Base-by-base conservation (phyloP, 371 early-diverging fungal species). In the Rhizoclosmatium hyalinum region DNA sequence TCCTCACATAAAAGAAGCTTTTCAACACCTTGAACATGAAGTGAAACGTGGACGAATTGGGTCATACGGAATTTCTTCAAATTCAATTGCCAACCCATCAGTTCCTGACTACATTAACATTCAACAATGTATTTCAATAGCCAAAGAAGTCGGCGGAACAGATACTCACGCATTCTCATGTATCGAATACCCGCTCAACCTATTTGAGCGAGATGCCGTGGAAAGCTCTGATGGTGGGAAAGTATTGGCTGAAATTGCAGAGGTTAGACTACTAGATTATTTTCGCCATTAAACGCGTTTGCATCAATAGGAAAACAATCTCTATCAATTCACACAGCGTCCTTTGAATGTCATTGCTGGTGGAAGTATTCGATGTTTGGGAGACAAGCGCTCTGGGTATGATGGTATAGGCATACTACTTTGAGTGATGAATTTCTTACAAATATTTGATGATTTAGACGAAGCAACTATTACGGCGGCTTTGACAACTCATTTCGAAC, bases 11-110 rank as follows among this genome's bases (percentile, higher is more conserved):
- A 71, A 14, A 75, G 90, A 77, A n/a, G 90, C 90, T 17, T 90
- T 91, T 67, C 68, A 74, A 19, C 90, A 88, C 75, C 80, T 94
- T 43, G 92, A 93, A 75, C 61, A 85, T 12, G 87, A 91, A 64
- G 92, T 92, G 0, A 73, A 71, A 3, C 67, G 79, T 24, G 92
- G 90, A 32, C 81, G 88, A 3, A 92, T 93, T 62, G 85, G 88
- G 0, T 88, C 90, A 0, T 93, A 91, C 79, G 94, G 94, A 10
- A 75, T 94, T 14, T 89, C 90, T 63, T 92, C 92, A 19, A 92
- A 92, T 79, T 84, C 91, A 5, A 82, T 92, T 12, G 56, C 74
- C 2, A 66, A 66, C 39, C 42, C 56, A n/a, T 8, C 55, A 10
- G 85, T 91, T 0, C 88, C 82, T 21, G 92, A 92, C 75, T 87